A percentile compares a stretch with the other conserved stretches of the same genome.
Evolutionary conservation across 257 asterid genomes (phyloP).

Genomic region (Ilex aquifolium): DNA sequence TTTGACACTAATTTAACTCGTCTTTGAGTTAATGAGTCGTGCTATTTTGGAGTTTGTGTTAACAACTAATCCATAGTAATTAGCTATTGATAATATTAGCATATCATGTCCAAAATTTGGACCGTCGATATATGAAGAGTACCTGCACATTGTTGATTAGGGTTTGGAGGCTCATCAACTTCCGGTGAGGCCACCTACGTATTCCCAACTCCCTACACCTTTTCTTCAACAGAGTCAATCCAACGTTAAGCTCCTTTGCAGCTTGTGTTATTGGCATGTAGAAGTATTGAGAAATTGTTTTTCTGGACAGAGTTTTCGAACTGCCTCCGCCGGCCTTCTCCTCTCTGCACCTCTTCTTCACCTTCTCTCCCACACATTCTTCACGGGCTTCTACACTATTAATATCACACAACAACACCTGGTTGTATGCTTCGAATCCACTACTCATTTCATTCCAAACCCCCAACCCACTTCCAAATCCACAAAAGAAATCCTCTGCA

Average conservation of each 20-base stretch:
- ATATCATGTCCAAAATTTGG: too few species aligned
- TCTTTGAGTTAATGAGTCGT: too few species aligned
- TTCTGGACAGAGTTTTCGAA: conserved; percentile 32
- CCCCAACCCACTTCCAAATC: conserved; percentile 7
- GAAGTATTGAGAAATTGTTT: conserved; percentile 49
- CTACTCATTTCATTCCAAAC: conserved; percentile 19
- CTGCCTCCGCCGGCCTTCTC: conserved; percentile 5
- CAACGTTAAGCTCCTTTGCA: conserved; percentile 69
- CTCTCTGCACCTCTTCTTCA: conserved; percentile 7
- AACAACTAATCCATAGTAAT: too few species aligned
- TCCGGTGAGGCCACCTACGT: conserved; percentile 83
- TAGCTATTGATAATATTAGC: too few species aligned
- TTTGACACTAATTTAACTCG: too few species aligned
- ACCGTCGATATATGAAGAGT: too few species aligned
- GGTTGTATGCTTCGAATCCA: conserved; percentile 9
- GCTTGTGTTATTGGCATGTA: conserved; percentile 83
- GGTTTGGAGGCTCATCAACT: conserved; percentile 83
- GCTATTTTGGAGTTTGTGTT: too few species aligned
- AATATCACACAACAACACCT: conserved; percentile 13
- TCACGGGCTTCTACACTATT: neutral
- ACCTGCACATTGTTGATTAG: conserved; percentile 82
- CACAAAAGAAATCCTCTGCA: conserved; percentile 21
- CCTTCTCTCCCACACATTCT: conserved; percentile 7
- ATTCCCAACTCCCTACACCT: conserved; percentile 85
- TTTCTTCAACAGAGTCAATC: conserved; percentile 76